phyloP scores from a whole-genome alignment of 108 stramenopile genomes.

The Stephanodiscus triporus region DNA sequence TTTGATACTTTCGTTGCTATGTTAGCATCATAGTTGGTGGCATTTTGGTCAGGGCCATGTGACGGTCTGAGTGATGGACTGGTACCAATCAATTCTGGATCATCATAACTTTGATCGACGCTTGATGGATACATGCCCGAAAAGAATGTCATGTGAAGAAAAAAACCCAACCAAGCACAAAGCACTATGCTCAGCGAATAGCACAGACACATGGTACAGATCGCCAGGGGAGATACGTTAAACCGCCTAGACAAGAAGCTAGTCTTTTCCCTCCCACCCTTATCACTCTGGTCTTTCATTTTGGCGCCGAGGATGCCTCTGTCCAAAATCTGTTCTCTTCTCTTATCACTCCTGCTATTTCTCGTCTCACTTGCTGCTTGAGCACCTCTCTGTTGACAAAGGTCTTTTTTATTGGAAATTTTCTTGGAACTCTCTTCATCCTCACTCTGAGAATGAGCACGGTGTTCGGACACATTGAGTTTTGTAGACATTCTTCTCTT shows the following conservation, averaged over 20 bases:
- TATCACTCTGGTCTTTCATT: neutral
- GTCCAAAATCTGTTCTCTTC: neutral
- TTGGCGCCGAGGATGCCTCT: too few species aligned
- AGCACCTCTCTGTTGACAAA: neutral
- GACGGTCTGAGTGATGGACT: slow-evolving; percentile 2
- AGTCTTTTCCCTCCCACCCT: neutral
- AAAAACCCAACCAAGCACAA: slow-evolving; percentile 13
- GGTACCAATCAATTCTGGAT: neutral
- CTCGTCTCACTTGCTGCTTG: neutral
- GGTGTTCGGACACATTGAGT: neutral
- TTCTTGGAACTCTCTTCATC: neutral
- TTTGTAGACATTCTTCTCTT: too few species aligned
- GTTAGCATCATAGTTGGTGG: neutral
- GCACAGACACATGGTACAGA: slow-evolving; percentile 9
- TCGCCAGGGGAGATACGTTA: slow-evolving; percentile 1
- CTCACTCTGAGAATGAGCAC: neutral
- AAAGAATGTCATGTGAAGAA: slow-evolving; percentile 13
- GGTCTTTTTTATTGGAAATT: neutral
- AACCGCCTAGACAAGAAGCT: neutral
- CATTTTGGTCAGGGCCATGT: neutral
- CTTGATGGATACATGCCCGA: neutral
- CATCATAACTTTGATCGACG: neutral
- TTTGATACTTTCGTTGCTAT: neutral
- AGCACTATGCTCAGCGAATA: slow-evolving; percentile 9
- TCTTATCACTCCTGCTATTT: neutral